Evolutionary conservation across 306 rosid species (phyloP).

Genomic region (Canavalia gladiata): DNA sequence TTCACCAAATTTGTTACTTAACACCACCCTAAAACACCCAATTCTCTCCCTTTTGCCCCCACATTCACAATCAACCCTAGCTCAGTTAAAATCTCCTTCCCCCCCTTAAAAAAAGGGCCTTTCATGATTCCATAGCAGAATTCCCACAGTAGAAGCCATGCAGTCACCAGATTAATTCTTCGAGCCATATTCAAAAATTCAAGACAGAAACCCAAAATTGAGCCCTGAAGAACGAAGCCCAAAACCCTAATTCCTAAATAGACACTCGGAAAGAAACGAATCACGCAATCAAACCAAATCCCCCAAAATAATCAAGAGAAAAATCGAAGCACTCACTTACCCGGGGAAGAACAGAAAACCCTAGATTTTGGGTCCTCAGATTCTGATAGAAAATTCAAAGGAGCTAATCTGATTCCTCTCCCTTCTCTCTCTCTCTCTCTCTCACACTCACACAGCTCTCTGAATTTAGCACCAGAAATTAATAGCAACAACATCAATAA

Average conservation of each 20-base stretch:
- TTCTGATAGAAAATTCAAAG: constrained; percentile 60
- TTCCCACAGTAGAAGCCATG: constrained; percentile 41
- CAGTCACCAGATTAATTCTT: constrained; percentile 49
- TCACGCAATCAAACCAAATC: constrained; percentile 42
- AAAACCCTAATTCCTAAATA: constrained; percentile 52
- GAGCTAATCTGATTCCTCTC: constrained; percentile 65
- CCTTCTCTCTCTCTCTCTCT: constrained; percentile 26
- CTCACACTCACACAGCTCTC: constrained; percentile 48
- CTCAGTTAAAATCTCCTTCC: constrained; percentile 39
- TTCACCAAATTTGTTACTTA: constrained; percentile 16
- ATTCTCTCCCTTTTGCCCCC: constrained; percentile 32
- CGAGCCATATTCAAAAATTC: constrained; percentile 17
- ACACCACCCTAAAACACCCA: constrained; percentile 31
- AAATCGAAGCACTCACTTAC: constrained; percentile 46
- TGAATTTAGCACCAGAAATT: constrained; percentile 47
- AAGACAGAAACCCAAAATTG: constrained; percentile 5
- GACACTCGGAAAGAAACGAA: constrained; percentile 41
- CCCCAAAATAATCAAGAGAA: constrained; percentile 25
- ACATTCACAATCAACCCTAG: constrained; percentile 42
- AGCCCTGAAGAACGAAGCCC: neutral
- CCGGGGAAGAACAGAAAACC: constrained; percentile 51
- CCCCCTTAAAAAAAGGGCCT: constrained; percentile 10
- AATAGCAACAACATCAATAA: constrained; percentile 25
- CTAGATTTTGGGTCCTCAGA: constrained; percentile 63
- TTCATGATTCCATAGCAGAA: constrained; percentile 48